Percentiles rank a stretch among this genome's conserved stretches.
Evolutionary conservation across 148 eudicot genomes (phyloP).

Genomic region (Camellia lanceoleosa): DNA sequence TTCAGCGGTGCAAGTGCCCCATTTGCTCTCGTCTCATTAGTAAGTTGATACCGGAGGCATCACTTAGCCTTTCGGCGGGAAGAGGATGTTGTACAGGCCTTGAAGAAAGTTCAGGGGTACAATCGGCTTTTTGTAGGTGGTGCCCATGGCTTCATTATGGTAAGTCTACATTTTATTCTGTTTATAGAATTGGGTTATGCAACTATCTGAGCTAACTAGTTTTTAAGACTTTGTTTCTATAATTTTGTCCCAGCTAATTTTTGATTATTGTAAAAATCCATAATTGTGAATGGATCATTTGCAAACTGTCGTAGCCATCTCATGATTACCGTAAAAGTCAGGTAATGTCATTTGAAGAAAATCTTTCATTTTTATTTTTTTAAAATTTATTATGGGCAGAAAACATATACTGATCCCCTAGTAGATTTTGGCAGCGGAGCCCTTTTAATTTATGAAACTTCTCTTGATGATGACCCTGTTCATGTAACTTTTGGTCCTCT

Average conservation of each 20-base stretch:
- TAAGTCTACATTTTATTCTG: slow-evolving; percentile 16
- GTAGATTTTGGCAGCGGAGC: too few relatives aligned
- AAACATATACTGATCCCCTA: too few relatives aligned
- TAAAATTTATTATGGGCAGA: too few relatives aligned
- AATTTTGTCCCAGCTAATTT: not conserved
- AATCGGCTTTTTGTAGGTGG: slow-evolving; percentile 58
- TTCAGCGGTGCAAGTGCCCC: slow-evolving; percentile 61
- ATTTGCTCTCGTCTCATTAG: slow-evolving; percentile 44
- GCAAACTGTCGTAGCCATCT: not conserved
- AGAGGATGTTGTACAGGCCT: slow-evolving; percentile 33
- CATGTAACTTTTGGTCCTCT: too few relatives aligned
- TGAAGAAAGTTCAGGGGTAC: slow-evolving; percentile 41
- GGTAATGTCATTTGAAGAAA: not conserved
- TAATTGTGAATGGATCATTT: not conserved
- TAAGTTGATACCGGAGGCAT: slow-evolving; percentile 36
- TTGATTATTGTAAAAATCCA: not conserved
- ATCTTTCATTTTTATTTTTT: not conserved
- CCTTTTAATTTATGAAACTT: too few relatives aligned
- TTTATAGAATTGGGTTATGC: not conserved
- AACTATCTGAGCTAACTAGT: not conserved
- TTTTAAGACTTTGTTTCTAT: not conserved
- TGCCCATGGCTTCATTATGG: slow-evolving; percentile 39
- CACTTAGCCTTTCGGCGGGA: slow-evolving; percentile 20
- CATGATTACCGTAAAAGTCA: not conserved
- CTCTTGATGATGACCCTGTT: too few relatives aligned